Conservation (phyloP, 495 filamentous ascomycete species). For the Hypoxylon lienhwacheense region DNA sequence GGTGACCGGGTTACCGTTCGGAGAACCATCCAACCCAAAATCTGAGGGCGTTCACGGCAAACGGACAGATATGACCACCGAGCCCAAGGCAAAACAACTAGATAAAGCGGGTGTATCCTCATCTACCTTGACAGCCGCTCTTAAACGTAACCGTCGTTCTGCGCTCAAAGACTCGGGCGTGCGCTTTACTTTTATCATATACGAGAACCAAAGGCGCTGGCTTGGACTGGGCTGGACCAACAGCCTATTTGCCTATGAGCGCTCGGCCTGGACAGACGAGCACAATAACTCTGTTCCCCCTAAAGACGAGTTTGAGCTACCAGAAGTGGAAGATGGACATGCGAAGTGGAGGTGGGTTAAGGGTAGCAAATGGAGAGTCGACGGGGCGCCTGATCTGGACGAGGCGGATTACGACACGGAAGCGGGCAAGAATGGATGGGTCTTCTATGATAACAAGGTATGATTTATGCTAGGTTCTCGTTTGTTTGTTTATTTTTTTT, state of each 20-base stretch:
- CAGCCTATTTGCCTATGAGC: constrained; percentile 84
- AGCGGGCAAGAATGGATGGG: constrained; percentile 77
- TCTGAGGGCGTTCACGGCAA: constrained; percentile 22
- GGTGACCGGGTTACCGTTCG: constrained; percentile 79
- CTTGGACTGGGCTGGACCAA: constrained; percentile 93
- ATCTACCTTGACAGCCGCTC: constrained; percentile 37
- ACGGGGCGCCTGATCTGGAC: constrained; percentile 63
- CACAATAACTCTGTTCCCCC: constrained; percentile 78
- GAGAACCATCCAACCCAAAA: constrained; percentile 40
- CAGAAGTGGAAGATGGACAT: constrained; percentile 74
- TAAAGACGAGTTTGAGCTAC: constrained; percentile 82
- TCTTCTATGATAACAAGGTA: constrained; percentile 98
- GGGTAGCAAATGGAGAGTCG: constrained; percentile 82
- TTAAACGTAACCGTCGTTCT: constrained; percentile 31
- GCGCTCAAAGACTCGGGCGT: constrained; percentile 67
- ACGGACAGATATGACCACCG: constrained; percentile 3
- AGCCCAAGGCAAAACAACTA: constrained; percentile 23
- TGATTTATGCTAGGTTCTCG: constrained; percentile 15
- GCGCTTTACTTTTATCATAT: constrained; percentile 92
- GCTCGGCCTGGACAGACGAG: constrained; percentile 92
- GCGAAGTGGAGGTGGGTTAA: constrained; percentile 89
- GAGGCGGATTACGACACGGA: constrained; percentile 56
- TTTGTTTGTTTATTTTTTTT: constrained; percentile 3
- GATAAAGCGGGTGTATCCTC: constrained; percentile 29
- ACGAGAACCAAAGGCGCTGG: constrained; percentile 97